These are phyloP conservation scores for Pezicula neosporulosa DNA, from an alignment of 2,329 filamentous ascomycete species.

Conservation along the genomic window DNA sequence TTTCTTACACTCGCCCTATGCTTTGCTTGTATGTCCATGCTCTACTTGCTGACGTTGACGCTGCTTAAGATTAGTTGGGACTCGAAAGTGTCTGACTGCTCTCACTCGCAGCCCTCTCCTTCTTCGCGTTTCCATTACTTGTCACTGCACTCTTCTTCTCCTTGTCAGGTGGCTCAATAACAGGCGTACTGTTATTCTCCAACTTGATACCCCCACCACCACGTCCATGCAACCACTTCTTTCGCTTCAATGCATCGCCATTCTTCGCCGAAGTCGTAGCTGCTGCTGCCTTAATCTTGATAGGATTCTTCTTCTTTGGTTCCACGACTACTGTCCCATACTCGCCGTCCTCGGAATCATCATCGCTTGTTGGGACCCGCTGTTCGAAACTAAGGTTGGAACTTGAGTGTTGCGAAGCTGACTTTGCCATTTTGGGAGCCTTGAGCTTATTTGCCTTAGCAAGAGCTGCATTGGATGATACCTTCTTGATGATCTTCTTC, in stretches of 20 bases:
- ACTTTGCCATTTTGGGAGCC: slow-evolving; percentile 19
- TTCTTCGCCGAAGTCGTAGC: slow-evolving; percentile 6
- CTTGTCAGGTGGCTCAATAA: not conserved
- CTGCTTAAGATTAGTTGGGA: not conserved
- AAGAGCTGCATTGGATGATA: slow-evolving; percentile 13
- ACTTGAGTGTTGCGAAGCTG: slow-evolving; percentile 12
- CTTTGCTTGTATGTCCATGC: not conserved
- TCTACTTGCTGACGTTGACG: too few relatives aligned
- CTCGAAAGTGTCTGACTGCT: not conserved
- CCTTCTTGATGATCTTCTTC: slow-evolving; percentile 25
- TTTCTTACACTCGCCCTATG: not conserved
- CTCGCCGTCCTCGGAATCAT: slow-evolving; percentile 23
- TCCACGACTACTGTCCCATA: slow-evolving; percentile 20
- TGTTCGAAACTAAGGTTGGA: slow-evolving; percentile 23
- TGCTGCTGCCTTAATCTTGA: slow-evolving; percentile 5
- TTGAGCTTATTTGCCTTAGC: slow-evolving; percentile 12
- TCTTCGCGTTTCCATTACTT: not conserved
- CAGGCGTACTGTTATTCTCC: not conserved
- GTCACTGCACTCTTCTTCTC: not conserved
- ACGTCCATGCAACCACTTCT: slow-evolving; percentile 13
- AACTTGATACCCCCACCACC: slow-evolving; percentile 1
- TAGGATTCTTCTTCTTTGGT: slow-evolving; percentile 20
- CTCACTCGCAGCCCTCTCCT: slow-evolving; percentile 1
- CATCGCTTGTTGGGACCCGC: slow-evolving; percentile 15
- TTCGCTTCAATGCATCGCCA: slow-evolving; percentile 2